These are phyloP conservation scores for Pestalotiopsis sp. DNA, from an alignment of 2,329 filamentous ascomycete genomes.

Conservation along the genomic window DNA sequence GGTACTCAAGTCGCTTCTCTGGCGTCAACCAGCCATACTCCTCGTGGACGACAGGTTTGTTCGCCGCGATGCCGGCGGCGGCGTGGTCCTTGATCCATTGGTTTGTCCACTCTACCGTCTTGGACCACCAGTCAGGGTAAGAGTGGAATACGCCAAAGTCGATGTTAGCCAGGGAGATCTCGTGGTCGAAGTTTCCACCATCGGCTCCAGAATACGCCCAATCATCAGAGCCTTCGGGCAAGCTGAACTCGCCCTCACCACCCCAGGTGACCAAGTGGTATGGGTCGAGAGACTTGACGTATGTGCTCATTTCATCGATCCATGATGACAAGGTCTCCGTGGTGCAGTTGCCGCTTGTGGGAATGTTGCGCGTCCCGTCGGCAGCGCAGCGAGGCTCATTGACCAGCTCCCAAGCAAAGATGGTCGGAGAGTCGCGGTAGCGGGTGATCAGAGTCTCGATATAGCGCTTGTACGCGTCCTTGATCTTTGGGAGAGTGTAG, in stretches of 20 bases:
- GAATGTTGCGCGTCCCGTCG: constrained; percentile 47
- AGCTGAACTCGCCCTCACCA: constrained; percentile 61
- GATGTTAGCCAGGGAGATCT: constrained; percentile 48
- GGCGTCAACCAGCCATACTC: constrained; percentile 58
- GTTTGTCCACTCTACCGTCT: constrained; percentile 53
- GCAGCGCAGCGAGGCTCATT: constrained; percentile 62
- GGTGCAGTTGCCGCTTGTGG: constrained; percentile 40
- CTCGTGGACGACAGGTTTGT: constrained; percentile 58
- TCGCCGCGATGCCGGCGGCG: constrained; percentile 39
- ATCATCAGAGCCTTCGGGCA: constrained; percentile 37
- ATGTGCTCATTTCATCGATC: constrained; percentile 57
- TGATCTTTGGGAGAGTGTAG: constrained; percentile 52
- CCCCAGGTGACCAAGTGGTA: constrained; percentile 59
- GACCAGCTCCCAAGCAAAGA: constrained; percentile 70
- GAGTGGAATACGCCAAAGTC: constrained; percentile 60
- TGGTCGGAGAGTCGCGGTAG: constrained; percentile 59
- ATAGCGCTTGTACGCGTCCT: constrained; percentile 58
- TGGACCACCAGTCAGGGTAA: constrained; percentile 59
- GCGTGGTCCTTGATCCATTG: constrained; percentile 60
- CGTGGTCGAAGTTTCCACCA: constrained; percentile 56
- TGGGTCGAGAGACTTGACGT: constrained; percentile 54
- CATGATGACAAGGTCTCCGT: constrained; percentile 47
- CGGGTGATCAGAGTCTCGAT: constrained; percentile 60
- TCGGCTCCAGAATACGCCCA: constrained; percentile 50
- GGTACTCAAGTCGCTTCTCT: constrained; percentile 48